A percentile compares a stretch with the other conserved stretches of the same genome.
phyloP scores from a whole-genome alignment of 768 basidiomycete genomes.

The Mycena capillaripes region DNA sequence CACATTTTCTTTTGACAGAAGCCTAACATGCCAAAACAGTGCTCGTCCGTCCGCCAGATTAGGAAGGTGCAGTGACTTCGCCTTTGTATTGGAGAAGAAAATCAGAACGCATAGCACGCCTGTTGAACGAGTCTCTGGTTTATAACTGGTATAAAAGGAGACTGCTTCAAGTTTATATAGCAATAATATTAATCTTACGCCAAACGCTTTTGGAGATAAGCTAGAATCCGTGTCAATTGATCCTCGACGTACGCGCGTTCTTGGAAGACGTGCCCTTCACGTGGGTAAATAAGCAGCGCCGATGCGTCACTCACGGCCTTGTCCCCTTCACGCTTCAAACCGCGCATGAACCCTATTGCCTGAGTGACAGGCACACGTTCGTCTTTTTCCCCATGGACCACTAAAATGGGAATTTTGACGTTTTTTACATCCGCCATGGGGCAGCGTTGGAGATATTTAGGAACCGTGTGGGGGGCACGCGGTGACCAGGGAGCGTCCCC shows the following conservation, averaged over 20 bases:
- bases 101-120: too few species aligned
- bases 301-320: constrained; percentile 23
- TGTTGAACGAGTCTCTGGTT: too few species aligned
- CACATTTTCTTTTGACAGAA: neutral
- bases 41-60: neutral
- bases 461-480: neutral
- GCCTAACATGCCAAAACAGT: neutral
- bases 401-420: constrained; percentile 28
- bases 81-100: too few species aligned
- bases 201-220: constrained; percentile 30
- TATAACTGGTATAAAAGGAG: neutral
- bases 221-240: constrained; percentile 29
- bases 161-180: neutral
- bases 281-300: constrained; percentile 33
- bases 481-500: constrained; percentile 32
- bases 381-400: constrained; percentile 34
- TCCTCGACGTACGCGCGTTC: constrained; percentile 33
- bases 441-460: constrained; percentile 26
- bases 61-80: neutral
- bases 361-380: constrained; percentile 32
- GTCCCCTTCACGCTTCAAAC: constrained; percentile 27
- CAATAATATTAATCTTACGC: neutral
- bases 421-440: constrained; percentile 35
- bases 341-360: constrained; percentile 35
- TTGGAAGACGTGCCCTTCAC: constrained; percentile 30